Conservation (phyloP, 2,329 filamentous ascomycete genomes). For the Penicillium sp. region DNA sequence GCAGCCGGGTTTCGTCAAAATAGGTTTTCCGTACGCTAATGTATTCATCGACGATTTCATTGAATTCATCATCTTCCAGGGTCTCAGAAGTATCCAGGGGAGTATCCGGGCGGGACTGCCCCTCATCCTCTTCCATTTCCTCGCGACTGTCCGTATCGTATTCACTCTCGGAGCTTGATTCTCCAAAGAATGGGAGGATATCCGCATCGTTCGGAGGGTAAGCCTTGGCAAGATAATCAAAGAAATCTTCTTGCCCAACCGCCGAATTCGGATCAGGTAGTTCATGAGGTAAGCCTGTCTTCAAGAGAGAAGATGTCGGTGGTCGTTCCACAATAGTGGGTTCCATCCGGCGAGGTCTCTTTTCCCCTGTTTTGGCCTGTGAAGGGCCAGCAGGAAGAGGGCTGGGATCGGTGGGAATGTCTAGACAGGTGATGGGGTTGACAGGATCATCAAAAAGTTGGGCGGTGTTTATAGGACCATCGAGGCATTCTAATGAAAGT, state of each 20-base stretch:
- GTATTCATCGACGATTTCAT: neutral
- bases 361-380: neutral
- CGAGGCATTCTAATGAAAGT: neutral
- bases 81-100: neutral
- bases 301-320: neutral
- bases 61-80: neutral
- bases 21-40: neutral
- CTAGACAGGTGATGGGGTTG: neutral
- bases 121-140: neutral
- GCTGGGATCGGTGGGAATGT: neutral
- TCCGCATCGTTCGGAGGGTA: neutral
- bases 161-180: neutral
- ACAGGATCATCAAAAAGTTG: neutral
- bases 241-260: neutral
- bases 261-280: neutral
- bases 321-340: neutral
- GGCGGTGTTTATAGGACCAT: neutral
- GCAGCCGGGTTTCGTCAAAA: neutral
- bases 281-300: neutral
- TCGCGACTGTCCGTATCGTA: neutral
- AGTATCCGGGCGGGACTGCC: too few relatives aligned
- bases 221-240: neutral
- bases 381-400: neutral
- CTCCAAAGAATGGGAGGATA: neutral
- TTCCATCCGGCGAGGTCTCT: neutral